Conservation (phyloP, 192 early-diverging fungal genomes). For the Thamnidium elegans region DNA sequence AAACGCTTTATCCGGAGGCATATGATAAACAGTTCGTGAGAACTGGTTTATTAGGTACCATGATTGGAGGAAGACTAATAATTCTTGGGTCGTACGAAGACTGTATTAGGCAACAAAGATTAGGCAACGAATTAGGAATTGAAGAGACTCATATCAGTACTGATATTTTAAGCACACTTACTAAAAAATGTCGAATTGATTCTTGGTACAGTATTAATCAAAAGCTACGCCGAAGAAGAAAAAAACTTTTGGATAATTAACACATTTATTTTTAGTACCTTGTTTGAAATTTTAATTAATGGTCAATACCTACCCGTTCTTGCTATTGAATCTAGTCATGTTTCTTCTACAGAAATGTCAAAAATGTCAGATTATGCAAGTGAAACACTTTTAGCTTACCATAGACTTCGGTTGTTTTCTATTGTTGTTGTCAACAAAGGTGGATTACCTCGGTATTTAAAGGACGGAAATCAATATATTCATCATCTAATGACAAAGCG, state of each 20-base stretch:
- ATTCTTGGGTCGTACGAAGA: constrained; percentile 78
- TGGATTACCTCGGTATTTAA: constrained; percentile 66
- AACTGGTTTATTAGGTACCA: constrained; percentile 70
- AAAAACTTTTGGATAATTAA: background rate
- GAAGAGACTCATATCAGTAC: constrained; percentile 36
- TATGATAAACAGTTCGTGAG: constrained; percentile 68
- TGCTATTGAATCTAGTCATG: constrained; percentile 57
- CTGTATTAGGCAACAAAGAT: constrained; percentile 55
- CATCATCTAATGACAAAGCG: constrained; percentile 64
- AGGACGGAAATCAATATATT: constrained; percentile 65
- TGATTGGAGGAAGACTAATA: constrained; percentile 67
- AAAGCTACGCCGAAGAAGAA: background rate
- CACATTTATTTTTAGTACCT: constrained; percentile 19
- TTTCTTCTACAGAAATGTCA: constrained; percentile 40
- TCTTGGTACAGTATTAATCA: constrained; percentile 35
- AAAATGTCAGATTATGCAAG: constrained; percentile 56
- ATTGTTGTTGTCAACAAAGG: constrained; percentile 55
- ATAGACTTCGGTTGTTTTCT: constrained; percentile 60
- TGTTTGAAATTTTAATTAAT: constrained; percentile 65
- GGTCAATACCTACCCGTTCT: constrained; percentile 73
- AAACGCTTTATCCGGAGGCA: constrained; percentile 46
- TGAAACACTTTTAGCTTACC: constrained; percentile 50
- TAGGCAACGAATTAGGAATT: constrained; percentile 12
- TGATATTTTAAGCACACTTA: constrained; percentile 39
- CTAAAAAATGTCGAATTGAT: constrained; percentile 30